Base-by-base conservation (phyloP, 306 rosid species). In the Rosa multiflora region DNA sequence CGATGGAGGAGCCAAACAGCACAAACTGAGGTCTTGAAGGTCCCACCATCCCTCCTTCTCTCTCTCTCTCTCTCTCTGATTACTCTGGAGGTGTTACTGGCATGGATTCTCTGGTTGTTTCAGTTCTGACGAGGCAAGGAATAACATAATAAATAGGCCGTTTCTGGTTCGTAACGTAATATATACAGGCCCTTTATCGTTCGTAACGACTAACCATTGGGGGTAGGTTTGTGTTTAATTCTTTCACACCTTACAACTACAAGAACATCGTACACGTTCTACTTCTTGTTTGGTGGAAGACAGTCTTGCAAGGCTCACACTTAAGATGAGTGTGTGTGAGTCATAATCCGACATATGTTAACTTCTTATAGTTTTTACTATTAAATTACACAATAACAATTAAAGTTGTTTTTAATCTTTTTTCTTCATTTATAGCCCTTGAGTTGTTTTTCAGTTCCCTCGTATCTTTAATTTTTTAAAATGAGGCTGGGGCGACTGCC, bases 1-100 rank as follows among this genome's bases (percentile, higher is more conserved):
- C 89, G 5, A 94, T 86, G 77, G 98, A 90, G 9, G 98, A 94
- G 26, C 98, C 98, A 81, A 94, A 94, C 67, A 94, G 52, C 83
- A 94, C 96, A 85, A 94, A 82, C 70, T 81, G 86, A 61, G 92
- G 97, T 70, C 98, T 90, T 40, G 17, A 44, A 12, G 88, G 93
- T 78, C 98, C 95, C 0, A 81, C 84, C 98, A 94, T 93, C 23
- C 77, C 26, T 23, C 26, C 26, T 23, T 23, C 26, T 23, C 26
- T 23, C 26, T 23, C 26, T 23, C 13, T 81, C 76, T 81, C 72
- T 81, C 56, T 40, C 26, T 11, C 6, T 63, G 10, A 7, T 6
- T 14, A 29, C 37, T 11, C 11, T 64, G 69, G 1, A 14, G 9
- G 42, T 12, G 40, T 32, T 14, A 64, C 23, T 15, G 70, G 70